A percentile compares a stretch with the other conserved stretches of the same genome.
Conservation (phyloP, 2,329 filamentous ascomycete genomes). For the Fusarium verrucosum region DNA sequence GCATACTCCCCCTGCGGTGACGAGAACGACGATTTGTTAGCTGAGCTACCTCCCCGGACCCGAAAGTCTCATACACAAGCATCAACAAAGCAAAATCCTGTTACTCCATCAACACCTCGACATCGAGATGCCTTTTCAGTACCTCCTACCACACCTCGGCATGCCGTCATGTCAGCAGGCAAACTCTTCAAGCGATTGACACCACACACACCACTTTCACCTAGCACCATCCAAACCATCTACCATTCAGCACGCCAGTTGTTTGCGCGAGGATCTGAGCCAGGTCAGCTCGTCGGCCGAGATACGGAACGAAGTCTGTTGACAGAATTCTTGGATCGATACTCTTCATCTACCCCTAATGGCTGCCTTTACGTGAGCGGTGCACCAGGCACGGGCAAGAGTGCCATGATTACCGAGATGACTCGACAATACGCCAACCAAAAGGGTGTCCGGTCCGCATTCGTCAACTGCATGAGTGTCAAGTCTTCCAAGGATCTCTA, state of each 20-base stretch:
- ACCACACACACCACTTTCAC: conserved; percentile 77
- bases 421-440: conserved; percentile 66
- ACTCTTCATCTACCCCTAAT: conserved; percentile 66
- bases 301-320: conserved; percentile 75
- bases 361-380: conserved; percentile 96
- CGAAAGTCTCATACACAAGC: conserved; percentile 46
- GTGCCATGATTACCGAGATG: conserved; percentile 87
- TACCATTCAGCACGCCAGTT: conserved; percentile 89
- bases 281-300: conserved; percentile 79
- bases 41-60: conserved; percentile 47
- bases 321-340: conserved; percentile 71
- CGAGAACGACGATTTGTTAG: conserved; percentile 55
- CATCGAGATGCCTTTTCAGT: conserved; percentile 81
- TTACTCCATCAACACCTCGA: conserved; percentile 78
- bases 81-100: conserved; percentile 57
- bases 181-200: conserved; percentile 81
- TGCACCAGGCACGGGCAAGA: conserved; percentile 96
- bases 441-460: conserved; percentile 71
- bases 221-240: conserved; percentile 74
- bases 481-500: conserved; percentile 89
- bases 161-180: conserved; percentile 80
- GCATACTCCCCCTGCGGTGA: conserved; percentile 45
- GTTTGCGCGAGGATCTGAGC: conserved; percentile 82
- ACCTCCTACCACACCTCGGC: conserved; percentile 81
- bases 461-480: conserved; percentile 97